Conservation (phyloP, 2,329 filamentous ascomycete genomes). For the Cladorrhinum sp. region DNA sequence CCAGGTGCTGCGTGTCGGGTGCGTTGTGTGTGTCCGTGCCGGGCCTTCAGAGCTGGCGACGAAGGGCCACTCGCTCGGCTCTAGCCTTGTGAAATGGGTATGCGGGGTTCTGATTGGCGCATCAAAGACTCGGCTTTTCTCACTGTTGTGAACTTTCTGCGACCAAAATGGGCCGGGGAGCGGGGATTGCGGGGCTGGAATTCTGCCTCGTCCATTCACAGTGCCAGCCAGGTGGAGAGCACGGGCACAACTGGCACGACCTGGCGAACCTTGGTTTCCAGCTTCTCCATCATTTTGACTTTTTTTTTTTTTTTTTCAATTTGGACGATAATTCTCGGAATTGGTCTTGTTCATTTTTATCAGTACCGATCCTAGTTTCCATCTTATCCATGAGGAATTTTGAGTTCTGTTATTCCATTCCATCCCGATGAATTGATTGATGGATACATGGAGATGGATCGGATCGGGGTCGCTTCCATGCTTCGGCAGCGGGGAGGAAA, state of each 20-base stretch:
- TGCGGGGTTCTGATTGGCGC: constrained; percentile 17
- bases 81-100: constrained; percentile 29
- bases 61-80: constrained; percentile 25
- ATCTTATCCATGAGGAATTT: too few relatives aligned
- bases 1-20: constrained; percentile 22
- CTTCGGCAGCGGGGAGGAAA: too few relatives aligned
- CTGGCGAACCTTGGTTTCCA: constrained; percentile 8
- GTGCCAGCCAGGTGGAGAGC: too few relatives aligned
- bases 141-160: constrained; percentile 9
- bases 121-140: constrained; percentile 11
- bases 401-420: not conserved
- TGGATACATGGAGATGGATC: too few relatives aligned
- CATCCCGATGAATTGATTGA: not conserved
- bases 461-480: too few relatives aligned
- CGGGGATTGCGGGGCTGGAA: constrained; percentile 24
- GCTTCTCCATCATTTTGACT: too few relatives aligned
- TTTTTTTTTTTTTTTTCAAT: too few relatives aligned
- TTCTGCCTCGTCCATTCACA: constrained; percentile 21
- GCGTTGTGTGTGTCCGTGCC: too few relatives aligned
- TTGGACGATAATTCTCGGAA: too few relatives aligned
- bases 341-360: too few relatives aligned
- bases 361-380: too few relatives aligned
- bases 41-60: too few relatives aligned
- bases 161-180: constrained; percentile 12
- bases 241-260: constrained; percentile 10